phyloP scores from a whole-genome alignment of 805 yeast genomes.

The Tetrapisispora nanseiensis region DNA sequence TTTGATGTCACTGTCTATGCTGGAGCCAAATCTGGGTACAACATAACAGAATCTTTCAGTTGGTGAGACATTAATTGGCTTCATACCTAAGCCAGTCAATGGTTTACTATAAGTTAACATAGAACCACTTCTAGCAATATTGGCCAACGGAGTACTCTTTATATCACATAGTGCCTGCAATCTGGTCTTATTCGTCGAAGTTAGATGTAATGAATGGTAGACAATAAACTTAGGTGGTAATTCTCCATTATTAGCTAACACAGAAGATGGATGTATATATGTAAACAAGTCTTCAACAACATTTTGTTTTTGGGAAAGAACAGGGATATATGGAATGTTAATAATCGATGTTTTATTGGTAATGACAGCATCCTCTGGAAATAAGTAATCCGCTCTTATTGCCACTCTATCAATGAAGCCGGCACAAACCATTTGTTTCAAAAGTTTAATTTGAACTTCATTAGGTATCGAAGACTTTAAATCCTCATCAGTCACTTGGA shows the following conservation, averaged over 20 bases:
- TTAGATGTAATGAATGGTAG: conserved; percentile 54
- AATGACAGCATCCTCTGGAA: conserved; percentile 51
- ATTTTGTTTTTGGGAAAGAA: conserved; percentile 32
- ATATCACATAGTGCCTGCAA: conserved; percentile 72
- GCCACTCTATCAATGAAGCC: conserved; percentile 91
- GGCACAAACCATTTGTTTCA: conserved; percentile 86
- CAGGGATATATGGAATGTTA: conserved; percentile 56
- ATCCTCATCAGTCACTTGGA: conserved; percentile 33
- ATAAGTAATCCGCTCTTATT: conserved; percentile 61
- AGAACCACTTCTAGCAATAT: conserved; percentile 63
- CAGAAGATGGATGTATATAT: conserved; percentile 72
- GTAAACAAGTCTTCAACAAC: conserved; percentile 45
- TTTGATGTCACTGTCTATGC: conserved; percentile 64
- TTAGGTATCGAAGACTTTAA: conserved; percentile 58
- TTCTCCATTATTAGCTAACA: conserved; percentile 50
- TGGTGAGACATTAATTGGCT: conserved; percentile 57
- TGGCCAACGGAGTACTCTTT: conserved; percentile 63
- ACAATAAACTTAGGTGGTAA: conserved; percentile 74
- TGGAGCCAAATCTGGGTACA: conserved; percentile 81
- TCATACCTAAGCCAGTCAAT: conserved; percentile 71
- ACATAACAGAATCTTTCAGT: conserved; percentile 80
- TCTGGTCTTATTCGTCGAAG: conserved; percentile 44
- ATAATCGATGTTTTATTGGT: conserved; percentile 49
- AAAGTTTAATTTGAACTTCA: conserved; percentile 56
- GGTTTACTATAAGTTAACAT: conserved; percentile 84